A percentile compares a stretch with the other conserved stretches of the same genome.
Evolutionary conservation across 1,284 basidiomycete genomes (phyloP).

Genomic region (Vanrija humicola): DNA sequence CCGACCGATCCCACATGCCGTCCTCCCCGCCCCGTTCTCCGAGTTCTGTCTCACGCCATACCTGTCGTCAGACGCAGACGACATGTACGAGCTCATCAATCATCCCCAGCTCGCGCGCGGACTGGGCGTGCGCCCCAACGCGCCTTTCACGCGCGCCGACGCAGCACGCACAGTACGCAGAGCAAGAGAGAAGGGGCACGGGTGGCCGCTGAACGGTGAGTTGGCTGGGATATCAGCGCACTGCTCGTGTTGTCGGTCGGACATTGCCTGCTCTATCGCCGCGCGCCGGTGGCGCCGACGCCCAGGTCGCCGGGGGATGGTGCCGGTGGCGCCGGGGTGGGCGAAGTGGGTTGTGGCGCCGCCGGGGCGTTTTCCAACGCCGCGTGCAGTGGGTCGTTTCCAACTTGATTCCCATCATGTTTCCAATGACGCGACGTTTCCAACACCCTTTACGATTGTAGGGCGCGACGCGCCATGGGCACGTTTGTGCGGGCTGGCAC

Average conservation of each 20-base stretch:
- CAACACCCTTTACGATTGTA: too few relatives aligned
- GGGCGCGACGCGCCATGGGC: too few relatives aligned
- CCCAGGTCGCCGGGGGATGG: too few relatives aligned
- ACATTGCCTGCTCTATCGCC: too few relatives aligned
- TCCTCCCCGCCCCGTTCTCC: not conserved
- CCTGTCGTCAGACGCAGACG: not conserved
- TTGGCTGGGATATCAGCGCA: not conserved
- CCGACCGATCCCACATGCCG: not conserved
- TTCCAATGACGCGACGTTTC: too few relatives aligned
- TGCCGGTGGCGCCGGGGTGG: too few relatives aligned
- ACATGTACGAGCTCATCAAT: not conserved
- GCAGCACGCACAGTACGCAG: not conserved
- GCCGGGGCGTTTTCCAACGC: not conserved
- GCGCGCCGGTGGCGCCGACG: too few relatives aligned
- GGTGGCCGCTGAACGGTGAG: not conserved
- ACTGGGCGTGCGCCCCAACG: not conserved
- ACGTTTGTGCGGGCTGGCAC: too few relatives aligned
- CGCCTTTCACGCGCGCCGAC: not conserved
- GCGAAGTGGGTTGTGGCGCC: too few relatives aligned
- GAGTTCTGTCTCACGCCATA: slow-evolving; percentile 2
- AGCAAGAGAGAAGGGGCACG: not conserved
- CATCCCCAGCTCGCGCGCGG: not conserved
- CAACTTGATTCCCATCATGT: too few relatives aligned
- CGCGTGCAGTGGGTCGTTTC: not conserved
- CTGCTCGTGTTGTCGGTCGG: too few relatives aligned